A percentile compares a stretch with the other conserved stretches of the same genome.
These are phyloP conservation scores for Sporothrix euskadiensis DNA, from an alignment of 2,329 filamentous ascomycete genomes.

Conservation along the genomic window DNA sequence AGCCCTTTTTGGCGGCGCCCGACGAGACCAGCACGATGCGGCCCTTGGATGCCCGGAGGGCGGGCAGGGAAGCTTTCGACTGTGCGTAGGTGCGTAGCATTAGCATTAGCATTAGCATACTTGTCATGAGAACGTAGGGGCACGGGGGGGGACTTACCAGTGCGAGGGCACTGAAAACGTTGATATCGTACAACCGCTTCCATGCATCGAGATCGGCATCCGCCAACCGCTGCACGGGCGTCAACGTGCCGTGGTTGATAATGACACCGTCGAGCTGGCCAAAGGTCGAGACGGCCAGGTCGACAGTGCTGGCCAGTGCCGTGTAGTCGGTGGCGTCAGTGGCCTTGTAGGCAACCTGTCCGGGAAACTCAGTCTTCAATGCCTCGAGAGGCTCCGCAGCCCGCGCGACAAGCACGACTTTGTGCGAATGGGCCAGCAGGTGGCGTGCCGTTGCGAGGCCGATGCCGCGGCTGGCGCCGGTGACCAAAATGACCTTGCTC, in stretches of 20 bases:
- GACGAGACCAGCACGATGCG: slow-evolving; percentile 77
- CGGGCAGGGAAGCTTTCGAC: slow-evolving; percentile 69
- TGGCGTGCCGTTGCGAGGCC: slow-evolving; percentile 57
- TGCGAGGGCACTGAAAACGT: slow-evolving; percentile 80
- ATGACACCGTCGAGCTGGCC: slow-evolving; percentile 77
- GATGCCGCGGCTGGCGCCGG: slow-evolving; percentile 64
- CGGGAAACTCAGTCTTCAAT: slow-evolving; percentile 54
- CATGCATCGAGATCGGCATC: slow-evolving; percentile 72
- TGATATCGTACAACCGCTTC: slow-evolving; percentile 74
- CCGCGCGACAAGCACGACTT: slow-evolving; percentile 60
- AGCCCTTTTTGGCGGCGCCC: slow-evolving; percentile 68
- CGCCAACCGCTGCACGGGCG: slow-evolving; percentile 70
- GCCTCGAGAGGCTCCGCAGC: slow-evolving; percentile 51
- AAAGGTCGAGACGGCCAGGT: slow-evolving; percentile 66
- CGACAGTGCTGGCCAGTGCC: slow-evolving; percentile 61
- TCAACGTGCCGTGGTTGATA: slow-evolving; percentile 81
- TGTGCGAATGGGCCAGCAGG: slow-evolving; percentile 56
- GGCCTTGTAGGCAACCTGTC: slow-evolving; percentile 57
- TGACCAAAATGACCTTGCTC: slow-evolving; percentile 65
- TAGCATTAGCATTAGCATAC: not conserved
- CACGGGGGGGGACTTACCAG: slow-evolving; percentile 58
- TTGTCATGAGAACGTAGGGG: not conserved
- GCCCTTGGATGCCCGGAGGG: slow-evolving; percentile 68
- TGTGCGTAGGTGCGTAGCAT: slow-evolving; percentile 39
- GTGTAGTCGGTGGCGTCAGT: slow-evolving; percentile 53